Evolutionary conservation across 2,329 filamentous ascomycete genomes (phyloP), one percentile per base, ranked within the genome.

Genomic region (Ampelomyces quisqualis): DNA sequence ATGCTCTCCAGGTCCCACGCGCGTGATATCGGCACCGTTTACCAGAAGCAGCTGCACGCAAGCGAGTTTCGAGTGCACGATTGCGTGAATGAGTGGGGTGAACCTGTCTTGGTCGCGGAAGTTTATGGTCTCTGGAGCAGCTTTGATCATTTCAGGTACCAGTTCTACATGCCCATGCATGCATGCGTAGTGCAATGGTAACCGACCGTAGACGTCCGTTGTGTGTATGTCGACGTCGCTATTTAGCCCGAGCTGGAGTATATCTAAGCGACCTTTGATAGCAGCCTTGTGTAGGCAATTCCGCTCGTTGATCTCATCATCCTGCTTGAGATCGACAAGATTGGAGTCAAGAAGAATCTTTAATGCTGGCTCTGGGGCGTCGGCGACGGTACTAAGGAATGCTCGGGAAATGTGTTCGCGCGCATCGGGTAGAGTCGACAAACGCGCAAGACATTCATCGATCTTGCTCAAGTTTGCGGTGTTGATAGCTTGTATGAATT

Each of bases 251-350:
- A 86, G 82, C 35, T 80, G 74, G 43, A 97, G 74, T 20, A 96
- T 86, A 54, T 87, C 84, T 7, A 79, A 72, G 58, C 90, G 90
- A 14, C 90, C 90, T 47, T 94, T 95, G 37, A 97, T 96, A 1
- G 90, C 86, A n/a, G 93, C 88, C 70, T 97, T 93, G 58, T 98
- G 93, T 32, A 98, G 76, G 62, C 90, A 95, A 60, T 96, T 98
- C 27, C 93, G 81, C 71, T 96, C 91, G 59, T 97, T 98, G 67
- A 98, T 97, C 59, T 96, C 90, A 64, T 98, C 93, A 58, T 95
- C 89, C 1, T 90, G 93, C 59, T 89, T 84, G n/a, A 96, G 78
- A 65, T 97, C 86, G 22, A 98, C 88, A 17, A 93, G 73, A 0
- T 82, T 81, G 2, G 90, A 95, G 34, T 87, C 82, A 18, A 96